Evolutionary conservation across 805 yeast genomes (phyloP).

Genomic region (Schizosaccharomyces japonicus): DNA sequence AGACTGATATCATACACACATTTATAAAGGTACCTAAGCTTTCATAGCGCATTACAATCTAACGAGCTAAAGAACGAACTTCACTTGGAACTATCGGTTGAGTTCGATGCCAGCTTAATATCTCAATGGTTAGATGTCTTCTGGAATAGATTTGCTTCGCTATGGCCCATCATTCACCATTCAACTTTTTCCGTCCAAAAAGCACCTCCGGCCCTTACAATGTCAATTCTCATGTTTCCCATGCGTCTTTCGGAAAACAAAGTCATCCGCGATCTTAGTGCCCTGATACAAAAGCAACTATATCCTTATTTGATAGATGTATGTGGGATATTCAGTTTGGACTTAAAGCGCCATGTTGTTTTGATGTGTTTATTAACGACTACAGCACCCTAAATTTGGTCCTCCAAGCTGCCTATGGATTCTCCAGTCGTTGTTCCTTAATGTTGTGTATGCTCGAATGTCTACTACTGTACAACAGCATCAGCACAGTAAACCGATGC

Average conservation of each 20-base stretch:
- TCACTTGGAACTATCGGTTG: no score
- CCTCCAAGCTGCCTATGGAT: background rate
- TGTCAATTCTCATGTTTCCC: background rate
- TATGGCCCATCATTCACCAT: background rate
- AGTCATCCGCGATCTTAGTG: no score
- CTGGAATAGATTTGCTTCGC: background rate
- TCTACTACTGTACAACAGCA: slow-evolving; percentile 95
- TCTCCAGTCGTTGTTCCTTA: background rate
- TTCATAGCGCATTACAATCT: no score
- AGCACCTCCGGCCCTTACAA: background rate
- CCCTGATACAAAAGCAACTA: no score
- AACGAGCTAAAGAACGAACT: no score
- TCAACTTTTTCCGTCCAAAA: background rate
- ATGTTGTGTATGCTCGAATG: slow-evolving; percentile 40
- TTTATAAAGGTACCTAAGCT: no score
- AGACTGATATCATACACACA: no score
- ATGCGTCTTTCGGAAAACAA: background rate
- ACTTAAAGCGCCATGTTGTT: no score
- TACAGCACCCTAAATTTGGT: background rate
- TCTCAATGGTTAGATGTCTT: background rate
- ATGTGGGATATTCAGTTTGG: no score
- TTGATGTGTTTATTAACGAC: no score
- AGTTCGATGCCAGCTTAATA: no score
- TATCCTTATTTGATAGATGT: no score
- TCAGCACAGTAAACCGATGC: slow-evolving; percentile 90